Evolutionary conservation across 2,329 filamentous ascomycete genomes (phyloP), one percentile per base, ranked within the genome.

Genomic region (Teratosphaeriaceae sp.): DNA sequence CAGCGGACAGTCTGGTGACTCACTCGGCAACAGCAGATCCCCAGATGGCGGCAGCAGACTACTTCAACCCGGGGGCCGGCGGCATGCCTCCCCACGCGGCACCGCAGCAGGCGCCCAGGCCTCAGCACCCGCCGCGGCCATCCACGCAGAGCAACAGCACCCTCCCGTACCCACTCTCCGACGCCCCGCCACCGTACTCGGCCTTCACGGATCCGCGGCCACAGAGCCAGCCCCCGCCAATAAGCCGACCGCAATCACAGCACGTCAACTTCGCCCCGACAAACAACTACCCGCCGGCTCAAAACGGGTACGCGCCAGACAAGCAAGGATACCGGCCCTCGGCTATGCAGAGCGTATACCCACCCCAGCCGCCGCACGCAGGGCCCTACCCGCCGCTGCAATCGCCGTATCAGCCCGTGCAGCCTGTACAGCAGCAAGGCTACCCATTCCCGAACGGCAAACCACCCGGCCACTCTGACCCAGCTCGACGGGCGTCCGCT

Each of bases 161-260:
- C 18, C 51, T 54, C 18, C 55, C 56, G 29, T 60, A 60, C 30
- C 57, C 57, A 2, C 36, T 60, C 33, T 55, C 52, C n/a, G 57
- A 60, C 35, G 54, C 52, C 2, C 57, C 57, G 18, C 57, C 57
- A 26, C 57, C 57, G 30, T 60, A 60, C 46, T 43, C 45, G 16
- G 38, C 40, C 16, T 50, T 50, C 27, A 31, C 45, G 8, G 45
- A 51, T 18, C 39, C 38, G 24, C 55, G 61, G 47, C 50, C 56
- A 16, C 55, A 53, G 31, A 55, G 57, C 20, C 57, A 60, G 20
- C 58, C 60, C 13, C 53, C 52, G 12, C 48, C 45, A 19, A 38
- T 41, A 7, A 42, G 53, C n/a, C 48, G 54, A 43, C 48, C 51
- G 35, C 46, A 44, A 40, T 48, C 50, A 16, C 48, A 50, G 26